Conservation (phyloP, 495 filamentous ascomycete species). For the Apodospora peruviana region DNA sequence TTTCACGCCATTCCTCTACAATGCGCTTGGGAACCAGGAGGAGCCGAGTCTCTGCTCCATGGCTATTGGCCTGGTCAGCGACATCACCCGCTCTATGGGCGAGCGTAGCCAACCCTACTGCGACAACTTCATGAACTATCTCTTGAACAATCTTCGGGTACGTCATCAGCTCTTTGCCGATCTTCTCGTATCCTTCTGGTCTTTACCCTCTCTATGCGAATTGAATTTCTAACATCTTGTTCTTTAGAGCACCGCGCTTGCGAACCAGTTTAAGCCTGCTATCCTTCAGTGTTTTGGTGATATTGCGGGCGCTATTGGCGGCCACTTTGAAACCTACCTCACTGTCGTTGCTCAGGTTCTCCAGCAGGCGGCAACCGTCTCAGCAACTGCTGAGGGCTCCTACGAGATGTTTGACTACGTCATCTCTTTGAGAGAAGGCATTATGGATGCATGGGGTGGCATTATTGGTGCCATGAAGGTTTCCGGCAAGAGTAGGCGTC, state of each 20-base stretch:
- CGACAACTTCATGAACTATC: slow-evolving; percentile 94
- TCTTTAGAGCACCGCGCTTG: slow-evolving; percentile 58
- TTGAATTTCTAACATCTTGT: slow-evolving; percentile 23
- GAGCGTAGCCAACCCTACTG: slow-evolving; percentile 88
- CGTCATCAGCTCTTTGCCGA: slow-evolving; percentile 27
- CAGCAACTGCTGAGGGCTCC: slow-evolving; percentile 59
- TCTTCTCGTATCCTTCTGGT: not conserved
- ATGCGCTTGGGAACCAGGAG: slow-evolving; percentile 89
- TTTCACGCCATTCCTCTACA: slow-evolving; percentile 85
- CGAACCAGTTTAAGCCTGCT: slow-evolving; percentile 96
- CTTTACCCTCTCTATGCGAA: not conserved
- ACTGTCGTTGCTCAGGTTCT: slow-evolving; percentile 87
- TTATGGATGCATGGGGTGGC: slow-evolving; percentile 98
- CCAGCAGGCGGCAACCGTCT: slow-evolving; percentile 82
- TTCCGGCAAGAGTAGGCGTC: slow-evolving; percentile 61
- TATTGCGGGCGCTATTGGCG: slow-evolving; percentile 92
- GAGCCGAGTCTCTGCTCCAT: slow-evolving; percentile 90
- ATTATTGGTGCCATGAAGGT: slow-evolving; percentile 89
- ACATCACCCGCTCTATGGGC: slow-evolving; percentile 87
- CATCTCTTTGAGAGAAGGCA: slow-evolving; percentile 87
- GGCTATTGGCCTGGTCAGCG: slow-evolving; percentile 95
- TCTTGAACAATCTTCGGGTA: slow-evolving; percentile 84
- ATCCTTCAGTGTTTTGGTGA: slow-evolving; percentile 98
- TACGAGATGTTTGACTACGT: slow-evolving; percentile 96
- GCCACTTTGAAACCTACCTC: slow-evolving; percentile 87